phyloP scores from a whole-genome alignment of 768 basidiomycete species.

The Pisolithus orientalis region DNA sequence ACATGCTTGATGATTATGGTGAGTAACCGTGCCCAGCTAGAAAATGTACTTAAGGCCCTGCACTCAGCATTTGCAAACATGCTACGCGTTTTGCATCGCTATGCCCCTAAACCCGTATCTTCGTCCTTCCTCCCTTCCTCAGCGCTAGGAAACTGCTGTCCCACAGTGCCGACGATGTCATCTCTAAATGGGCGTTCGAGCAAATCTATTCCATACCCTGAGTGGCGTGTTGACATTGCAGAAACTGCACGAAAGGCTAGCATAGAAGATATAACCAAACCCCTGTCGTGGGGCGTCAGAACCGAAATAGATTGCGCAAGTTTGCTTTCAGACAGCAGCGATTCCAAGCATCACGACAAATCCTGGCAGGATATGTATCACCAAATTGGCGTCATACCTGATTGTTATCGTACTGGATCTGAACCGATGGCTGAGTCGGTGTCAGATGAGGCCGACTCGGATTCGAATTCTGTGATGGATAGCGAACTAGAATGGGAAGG shows the following conservation, averaged over 20 bases:
- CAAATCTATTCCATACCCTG: slow-evolving; percentile 50
- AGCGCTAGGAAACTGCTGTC: slow-evolving; percentile 13
- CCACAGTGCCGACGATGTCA: slow-evolving; percentile 13
- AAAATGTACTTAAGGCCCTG: neutral
- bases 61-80: slow-evolving; percentile 41
- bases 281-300: slow-evolving; percentile 44
- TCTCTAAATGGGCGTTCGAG: slow-evolving; percentile 25
- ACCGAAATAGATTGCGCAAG: slow-evolving; percentile 20
- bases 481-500: slow-evolving; percentile 63
- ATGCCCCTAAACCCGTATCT: slow-evolving; percentile 25
- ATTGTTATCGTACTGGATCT: slow-evolving; percentile 9
- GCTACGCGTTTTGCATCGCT: slow-evolving; percentile 48
- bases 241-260: slow-evolving; percentile 51
- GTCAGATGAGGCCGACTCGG: slow-evolving; percentile 18
- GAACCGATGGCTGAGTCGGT: slow-evolving; percentile 30
- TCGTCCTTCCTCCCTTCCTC: slow-evolving; percentile 38
- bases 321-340: slow-evolving; percentile 13
- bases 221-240: slow-evolving; percentile 53
- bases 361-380: slow-evolving; percentile 20
- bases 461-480: slow-evolving; percentile 6
- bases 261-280: slow-evolving; percentile 49
- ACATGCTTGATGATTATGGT: slow-evolving; percentile 45
- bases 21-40: neutral
- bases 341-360: slow-evolving; percentile 14
- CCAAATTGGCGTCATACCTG: slow-evolving; percentile 5